Conservation (phyloP, 371 early-diverging fungal species). For the Funneliformis caledonium region DNA sequence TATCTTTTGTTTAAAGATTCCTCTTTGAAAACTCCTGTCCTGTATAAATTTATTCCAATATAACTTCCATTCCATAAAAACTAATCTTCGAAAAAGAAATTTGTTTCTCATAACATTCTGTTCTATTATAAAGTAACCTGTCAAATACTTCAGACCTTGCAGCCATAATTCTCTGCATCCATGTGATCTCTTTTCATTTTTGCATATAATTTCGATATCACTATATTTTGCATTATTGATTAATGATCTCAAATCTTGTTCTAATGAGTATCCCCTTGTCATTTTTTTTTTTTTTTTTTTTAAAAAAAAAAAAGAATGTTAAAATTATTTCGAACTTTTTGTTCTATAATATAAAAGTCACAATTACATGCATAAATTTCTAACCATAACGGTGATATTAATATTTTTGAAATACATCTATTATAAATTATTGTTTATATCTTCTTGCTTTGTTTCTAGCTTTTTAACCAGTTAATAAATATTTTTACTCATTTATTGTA, state of each 20-base stretch:
- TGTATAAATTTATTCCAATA: conserved; percentile 33
- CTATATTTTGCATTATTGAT: conserved; percentile 22
- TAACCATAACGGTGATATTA: no score
- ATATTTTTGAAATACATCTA: no score
- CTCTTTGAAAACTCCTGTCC: neutral
- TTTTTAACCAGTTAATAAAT: no score
- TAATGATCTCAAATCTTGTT: neutral
- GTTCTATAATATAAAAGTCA: no score
- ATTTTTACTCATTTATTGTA: no score
- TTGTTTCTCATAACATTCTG: neutral
- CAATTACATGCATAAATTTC: no score
- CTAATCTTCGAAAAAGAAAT: conserved; percentile 5
- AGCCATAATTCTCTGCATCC: neutral
- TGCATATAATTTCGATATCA: conserved; percentile 19
- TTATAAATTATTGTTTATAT: no score
- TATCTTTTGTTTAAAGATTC: neutral
- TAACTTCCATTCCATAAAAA: neutral
- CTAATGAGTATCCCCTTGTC: neutral
- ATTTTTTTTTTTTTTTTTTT: no score
- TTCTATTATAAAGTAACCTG: neutral
- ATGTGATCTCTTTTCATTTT: neutral
- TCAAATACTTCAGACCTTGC: conserved; percentile 7
- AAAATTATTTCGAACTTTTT: no score
- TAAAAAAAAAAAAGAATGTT: no score
- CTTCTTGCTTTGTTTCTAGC: no score